These are phyloP conservation scores for Naematelia aurantialba DNA, from an alignment of 768 basidiomycete species.

Conservation along the genomic window DNA sequence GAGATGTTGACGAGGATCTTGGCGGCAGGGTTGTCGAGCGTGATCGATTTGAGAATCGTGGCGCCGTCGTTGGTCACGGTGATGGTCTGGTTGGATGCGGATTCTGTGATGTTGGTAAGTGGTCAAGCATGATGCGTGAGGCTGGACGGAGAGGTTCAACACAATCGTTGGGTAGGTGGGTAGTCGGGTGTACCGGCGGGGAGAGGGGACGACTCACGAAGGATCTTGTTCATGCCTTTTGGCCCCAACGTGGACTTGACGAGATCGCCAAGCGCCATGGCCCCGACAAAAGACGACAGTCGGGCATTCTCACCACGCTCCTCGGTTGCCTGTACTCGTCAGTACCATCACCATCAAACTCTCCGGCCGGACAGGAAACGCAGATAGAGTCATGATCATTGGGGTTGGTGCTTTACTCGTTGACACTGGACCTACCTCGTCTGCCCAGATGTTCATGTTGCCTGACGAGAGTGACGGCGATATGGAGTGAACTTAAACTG, in stretches of 20 bases:
- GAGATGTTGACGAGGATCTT: slow-evolving; percentile 99
- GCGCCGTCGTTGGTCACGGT: slow-evolving; percentile 99
- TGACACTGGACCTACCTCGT: slow-evolving; percentile 35
- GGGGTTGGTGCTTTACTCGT: no score
- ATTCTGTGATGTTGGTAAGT: slow-evolving; percentile 39
- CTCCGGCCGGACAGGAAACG: not conserved
- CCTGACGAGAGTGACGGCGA: not conserved
- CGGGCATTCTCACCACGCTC: slow-evolving; percentile 98
- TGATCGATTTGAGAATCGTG: slow-evolving; percentile 94
- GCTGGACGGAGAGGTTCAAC: no score
- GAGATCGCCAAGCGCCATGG: slow-evolving; percentile 92
- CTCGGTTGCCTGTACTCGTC: slow-evolving; percentile 54
- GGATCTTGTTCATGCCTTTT: slow-evolving; percentile 99
- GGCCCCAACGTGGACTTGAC: slow-evolving; percentile 98
- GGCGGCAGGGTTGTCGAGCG: slow-evolving; percentile 95
- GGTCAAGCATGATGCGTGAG: not conserved
- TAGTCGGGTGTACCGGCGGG: no score
- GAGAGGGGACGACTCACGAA: slow-evolving; percentile 61
- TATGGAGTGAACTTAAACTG: no score
- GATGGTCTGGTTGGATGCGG: slow-evolving; percentile 76
- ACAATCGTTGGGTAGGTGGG: no score
- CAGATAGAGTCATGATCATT: not conserved
- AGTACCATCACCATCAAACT: not conserved
- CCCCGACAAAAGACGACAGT: slow-evolving; percentile 95
- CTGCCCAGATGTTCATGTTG: slow-evolving; percentile 43